Conservation (phyloP, 2,329 filamentous ascomycete species). For the Seiridium cupressi region DNA sequence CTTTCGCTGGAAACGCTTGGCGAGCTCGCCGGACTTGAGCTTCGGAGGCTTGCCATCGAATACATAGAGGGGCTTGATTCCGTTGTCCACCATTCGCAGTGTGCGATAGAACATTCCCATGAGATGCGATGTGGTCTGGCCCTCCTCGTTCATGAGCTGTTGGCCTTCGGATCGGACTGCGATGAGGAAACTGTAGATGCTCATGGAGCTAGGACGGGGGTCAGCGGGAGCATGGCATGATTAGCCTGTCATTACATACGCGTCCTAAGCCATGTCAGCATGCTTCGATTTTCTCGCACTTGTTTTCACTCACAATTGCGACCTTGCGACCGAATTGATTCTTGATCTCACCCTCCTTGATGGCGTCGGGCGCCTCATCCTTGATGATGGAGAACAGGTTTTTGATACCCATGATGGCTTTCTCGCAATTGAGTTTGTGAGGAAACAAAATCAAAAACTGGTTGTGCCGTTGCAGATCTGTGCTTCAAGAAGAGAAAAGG, state of each 20-base stretch:
- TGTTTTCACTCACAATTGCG: slow-evolving; percentile 66
- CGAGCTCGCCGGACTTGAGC: slow-evolving; percentile 94
- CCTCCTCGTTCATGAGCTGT: slow-evolving; percentile 90
- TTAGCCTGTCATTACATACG: slow-evolving; percentile 36
- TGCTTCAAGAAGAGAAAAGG: not conserved
- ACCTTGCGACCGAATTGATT: slow-evolving; percentile 98
- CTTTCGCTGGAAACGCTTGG: slow-evolving; percentile 94
- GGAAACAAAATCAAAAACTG: not conserved
- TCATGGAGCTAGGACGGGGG: slow-evolving; percentile 72
- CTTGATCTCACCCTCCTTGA: slow-evolving; percentile 98
- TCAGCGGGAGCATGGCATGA: not conserved
- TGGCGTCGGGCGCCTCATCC: slow-evolving; percentile 89
- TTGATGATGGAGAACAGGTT: slow-evolving; percentile 79
- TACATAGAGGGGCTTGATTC: slow-evolving; percentile 97
- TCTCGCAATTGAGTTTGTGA: too few relatives aligned
- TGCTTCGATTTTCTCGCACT: slow-evolving; percentile 31
- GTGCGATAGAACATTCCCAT: slow-evolving; percentile 99
- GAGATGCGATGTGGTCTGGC: slow-evolving; percentile 94
- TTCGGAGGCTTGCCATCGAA: slow-evolving; percentile 97
- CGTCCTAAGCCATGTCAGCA: slow-evolving; percentile 46
- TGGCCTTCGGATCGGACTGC: slow-evolving; percentile 96
- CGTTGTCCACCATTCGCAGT: slow-evolving; percentile 95
- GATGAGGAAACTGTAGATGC: slow-evolving; percentile 97
- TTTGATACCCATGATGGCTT: slow-evolving; percentile 58
- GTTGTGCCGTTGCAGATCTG: not conserved